These are phyloP conservation scores for Erodium moschatum DNA, from an alignment of 441 rosid genomes.

Conservation along the genomic window DNA sequence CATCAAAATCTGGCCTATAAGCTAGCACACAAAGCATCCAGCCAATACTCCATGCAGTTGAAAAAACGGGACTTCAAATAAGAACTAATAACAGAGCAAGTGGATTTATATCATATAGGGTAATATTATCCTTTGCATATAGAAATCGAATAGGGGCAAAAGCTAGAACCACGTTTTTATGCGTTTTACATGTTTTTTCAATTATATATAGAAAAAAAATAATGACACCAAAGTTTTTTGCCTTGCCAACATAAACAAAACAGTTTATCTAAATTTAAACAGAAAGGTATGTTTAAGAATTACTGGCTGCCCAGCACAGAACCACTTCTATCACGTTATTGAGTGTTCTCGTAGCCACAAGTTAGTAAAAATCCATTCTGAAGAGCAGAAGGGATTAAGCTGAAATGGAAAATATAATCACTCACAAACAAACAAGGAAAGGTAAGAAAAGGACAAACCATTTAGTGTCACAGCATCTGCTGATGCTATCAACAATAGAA, in stretches of 20 bases:
- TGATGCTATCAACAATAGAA: slow-evolving; percentile 2
- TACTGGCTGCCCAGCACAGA: background rate
- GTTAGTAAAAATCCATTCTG: background rate
- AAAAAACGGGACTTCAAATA: background rate
- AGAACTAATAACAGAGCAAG: background rate
- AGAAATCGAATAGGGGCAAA: background rate
- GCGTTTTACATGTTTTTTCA: background rate
- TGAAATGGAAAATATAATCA: background rate
- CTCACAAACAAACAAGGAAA: background rate
- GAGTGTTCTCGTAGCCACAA: background rate
- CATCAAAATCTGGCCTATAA: background rate
- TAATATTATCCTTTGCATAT: background rate
- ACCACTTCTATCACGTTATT: background rate
- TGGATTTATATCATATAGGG: background rate
- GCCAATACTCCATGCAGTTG: background rate
- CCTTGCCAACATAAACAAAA: background rate
- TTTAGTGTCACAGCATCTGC: background rate
- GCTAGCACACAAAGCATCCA: background rate
- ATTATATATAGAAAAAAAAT: background rate
- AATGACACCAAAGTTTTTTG: background rate
- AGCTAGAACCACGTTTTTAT: background rate
- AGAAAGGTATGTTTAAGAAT: background rate
- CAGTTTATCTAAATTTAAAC: background rate
- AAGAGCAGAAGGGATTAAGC: background rate
- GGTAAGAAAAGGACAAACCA: background rate